These are phyloP conservation scores for Candida anutae DNA, from an alignment of 1,139 yeast species.

Conservation along the genomic window DNA sequence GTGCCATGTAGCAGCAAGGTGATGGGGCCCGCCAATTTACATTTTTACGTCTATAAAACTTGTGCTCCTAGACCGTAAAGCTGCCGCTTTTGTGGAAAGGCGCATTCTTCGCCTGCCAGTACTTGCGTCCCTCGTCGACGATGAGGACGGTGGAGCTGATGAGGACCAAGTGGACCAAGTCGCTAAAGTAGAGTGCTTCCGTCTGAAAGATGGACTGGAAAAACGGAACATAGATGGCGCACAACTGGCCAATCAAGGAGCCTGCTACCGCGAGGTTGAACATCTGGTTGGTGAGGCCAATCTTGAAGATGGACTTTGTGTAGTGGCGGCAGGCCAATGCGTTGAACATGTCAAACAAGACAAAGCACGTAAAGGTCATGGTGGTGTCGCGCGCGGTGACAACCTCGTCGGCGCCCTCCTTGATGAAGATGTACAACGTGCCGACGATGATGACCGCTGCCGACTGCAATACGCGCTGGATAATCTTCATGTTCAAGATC, in stretches of 20 bases:
- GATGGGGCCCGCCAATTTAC: too few species aligned
- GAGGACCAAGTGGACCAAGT: slow-evolving; percentile 51
- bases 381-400: slow-evolving; percentile 93
- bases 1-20: too few species aligned
- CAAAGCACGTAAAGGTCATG: slow-evolving; percentile 98
- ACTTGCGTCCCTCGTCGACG: slow-evolving; percentile 78
- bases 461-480: slow-evolving; percentile 67
- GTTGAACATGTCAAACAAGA: slow-evolving; percentile 90
- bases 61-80: too few species aligned
- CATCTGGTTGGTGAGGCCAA: slow-evolving; percentile 80
- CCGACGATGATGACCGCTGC: slow-evolving; percentile 69
- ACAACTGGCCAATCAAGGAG: slow-evolving; percentile 82
- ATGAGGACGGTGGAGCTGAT: slow-evolving; percentile 77
- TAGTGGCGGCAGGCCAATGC: slow-evolving; percentile 89
- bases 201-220: slow-evolving; percentile 91
- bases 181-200: slow-evolving; percentile 69
- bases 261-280: slow-evolving; percentile 91
- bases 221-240: slow-evolving; percentile 89
- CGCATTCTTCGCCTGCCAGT: slow-evolving; percentile 4
- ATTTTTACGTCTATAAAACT: too few species aligned
- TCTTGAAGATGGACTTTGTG: slow-evolving; percentile 68
- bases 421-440: slow-evolving; percentile 74
- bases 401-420: slow-evolving; percentile 74
- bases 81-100: too few species aligned
- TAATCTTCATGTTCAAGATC: slow-evolving; percentile 61